phyloP scores from a whole-genome alignment of 345 rosid species.

The Acer yangbiense region DNA sequence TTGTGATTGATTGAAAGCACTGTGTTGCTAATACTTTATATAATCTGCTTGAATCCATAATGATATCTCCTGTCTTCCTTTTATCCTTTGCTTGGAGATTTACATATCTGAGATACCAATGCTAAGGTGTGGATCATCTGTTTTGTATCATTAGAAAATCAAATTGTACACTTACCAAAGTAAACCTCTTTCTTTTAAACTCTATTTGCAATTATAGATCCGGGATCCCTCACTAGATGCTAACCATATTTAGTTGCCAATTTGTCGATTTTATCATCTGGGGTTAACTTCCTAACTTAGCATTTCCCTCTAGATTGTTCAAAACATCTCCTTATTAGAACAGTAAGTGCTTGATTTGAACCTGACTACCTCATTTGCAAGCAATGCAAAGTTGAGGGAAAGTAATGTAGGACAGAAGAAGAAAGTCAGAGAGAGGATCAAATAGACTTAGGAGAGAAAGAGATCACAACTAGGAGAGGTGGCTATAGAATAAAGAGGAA shows the following conservation, averaged over 20 bases:
- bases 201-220: not conserved
- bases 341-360: not conserved
- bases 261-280: not conserved
- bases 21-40: slow-evolving; percentile 1
- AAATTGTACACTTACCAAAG: not conserved
- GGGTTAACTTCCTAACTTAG: not conserved
- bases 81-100: not conserved
- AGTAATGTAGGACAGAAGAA: too few species aligned
- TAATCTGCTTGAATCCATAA: not conserved
- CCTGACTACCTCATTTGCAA: not conserved
- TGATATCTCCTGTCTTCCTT: not conserved
- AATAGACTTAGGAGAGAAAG: too few species aligned
- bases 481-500: too few species aligned
- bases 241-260: not conserved
- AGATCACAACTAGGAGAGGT: too few species aligned
- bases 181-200: not conserved
- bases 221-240: not conserved
- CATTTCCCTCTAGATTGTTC: not conserved
- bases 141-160: not conserved
- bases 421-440: too few species aligned
- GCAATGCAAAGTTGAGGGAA: too few species aligned
- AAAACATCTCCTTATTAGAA: too few species aligned
- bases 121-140: not conserved
- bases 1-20: not conserved
- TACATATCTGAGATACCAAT: not conserved